Conservation (phyloP, 768 basidiomycete genomes). For the Tricholoma matsutake region DNA sequence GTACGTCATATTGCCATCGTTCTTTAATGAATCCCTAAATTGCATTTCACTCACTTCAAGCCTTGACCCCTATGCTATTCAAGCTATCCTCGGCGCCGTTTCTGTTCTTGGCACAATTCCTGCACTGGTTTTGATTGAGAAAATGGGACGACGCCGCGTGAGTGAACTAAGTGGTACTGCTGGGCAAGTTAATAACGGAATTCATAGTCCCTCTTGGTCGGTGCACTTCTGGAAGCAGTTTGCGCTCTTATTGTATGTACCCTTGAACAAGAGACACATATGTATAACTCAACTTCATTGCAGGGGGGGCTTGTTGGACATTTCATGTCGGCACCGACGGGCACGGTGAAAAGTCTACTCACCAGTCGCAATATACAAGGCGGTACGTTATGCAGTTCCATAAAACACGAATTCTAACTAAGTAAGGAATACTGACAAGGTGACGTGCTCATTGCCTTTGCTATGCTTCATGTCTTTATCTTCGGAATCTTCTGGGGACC, state of each 20-base stretch:
- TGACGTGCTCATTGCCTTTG: conserved; percentile 69
- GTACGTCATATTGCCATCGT: conserved; percentile 29
- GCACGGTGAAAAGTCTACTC: conserved; percentile 44
- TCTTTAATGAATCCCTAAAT: neutral
- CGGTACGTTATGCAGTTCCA: conserved; percentile 22
- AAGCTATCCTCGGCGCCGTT: conserved; percentile 68
- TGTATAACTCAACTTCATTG: neutral
- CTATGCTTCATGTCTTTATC: conserved; percentile 70
- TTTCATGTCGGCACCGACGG: conserved; percentile 54
- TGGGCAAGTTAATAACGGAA: neutral
- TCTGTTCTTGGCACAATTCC: conserved; percentile 72
- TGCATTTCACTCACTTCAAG: conserved; percentile 22
- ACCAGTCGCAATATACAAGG: conserved; percentile 57
- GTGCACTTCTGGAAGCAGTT: conserved; percentile 55
- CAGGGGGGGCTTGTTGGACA: conserved; percentile 73
- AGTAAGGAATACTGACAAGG: conserved; percentile 31
- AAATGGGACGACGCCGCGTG: conserved; percentile 69
- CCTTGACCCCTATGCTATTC: conserved; percentile 72
- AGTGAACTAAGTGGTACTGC: conserved; percentile 8
- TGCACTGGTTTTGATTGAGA: conserved; percentile 68
- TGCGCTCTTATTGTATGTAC: conserved; percentile 58
- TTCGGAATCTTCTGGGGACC: conserved; percentile 79
- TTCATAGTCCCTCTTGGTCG: conserved; percentile 60
- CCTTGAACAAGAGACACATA: neutral
- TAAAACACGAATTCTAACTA: neutral